Evolutionary conservation across 2,329 filamentous ascomycete genomes (phyloP).

Genomic region (Beauveria sp.): DNA sequence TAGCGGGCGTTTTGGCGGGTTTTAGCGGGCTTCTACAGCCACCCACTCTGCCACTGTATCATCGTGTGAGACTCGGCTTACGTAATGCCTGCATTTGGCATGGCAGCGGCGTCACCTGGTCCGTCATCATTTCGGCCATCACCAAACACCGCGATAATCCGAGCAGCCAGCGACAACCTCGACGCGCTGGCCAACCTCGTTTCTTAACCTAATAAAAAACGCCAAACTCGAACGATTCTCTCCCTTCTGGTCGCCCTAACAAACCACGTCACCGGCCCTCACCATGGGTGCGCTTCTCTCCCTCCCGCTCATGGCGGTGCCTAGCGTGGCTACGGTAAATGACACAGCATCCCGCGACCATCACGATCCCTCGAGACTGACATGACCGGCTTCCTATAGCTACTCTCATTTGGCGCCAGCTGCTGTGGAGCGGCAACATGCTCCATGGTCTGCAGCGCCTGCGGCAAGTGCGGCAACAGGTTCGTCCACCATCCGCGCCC

Average conservation of each 20-base stretch:
- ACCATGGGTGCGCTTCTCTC: conserved; percentile 87
- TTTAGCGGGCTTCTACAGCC: neutral
- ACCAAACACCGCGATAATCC: conserved; percentile 1
- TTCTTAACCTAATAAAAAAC: no score
- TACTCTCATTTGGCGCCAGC: conserved; percentile 73
- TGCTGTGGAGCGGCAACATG: conserved; percentile 97
- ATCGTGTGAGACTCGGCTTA: neutral
- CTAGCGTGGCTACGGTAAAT: conserved; percentile 76
- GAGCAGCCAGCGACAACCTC: neutral
- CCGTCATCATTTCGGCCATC: conserved; percentile 5
- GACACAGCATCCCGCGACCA: conserved; percentile 17
- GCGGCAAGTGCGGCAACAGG: conserved; percentile 96
- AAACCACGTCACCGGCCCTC: neutral
- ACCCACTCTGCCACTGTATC: no score
- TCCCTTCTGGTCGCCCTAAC: neutral
- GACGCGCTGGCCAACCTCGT: neutral
- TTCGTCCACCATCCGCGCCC: conserved; percentile 27
- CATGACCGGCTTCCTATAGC: conserved; percentile 34
- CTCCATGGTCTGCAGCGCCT: conserved; percentile 90
- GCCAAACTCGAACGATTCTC: neutral
- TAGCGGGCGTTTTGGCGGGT: neutral
- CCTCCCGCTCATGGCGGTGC: conserved; percentile 79
- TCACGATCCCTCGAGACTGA: conserved; percentile 2
- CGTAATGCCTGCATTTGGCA: neutral
- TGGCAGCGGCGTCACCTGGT: neutral